Evolutionary conservation across 257 asterid genomes (phyloP), one percentile per base, ranked within the genome.

Genomic region (Solanum arcanum): DNA sequence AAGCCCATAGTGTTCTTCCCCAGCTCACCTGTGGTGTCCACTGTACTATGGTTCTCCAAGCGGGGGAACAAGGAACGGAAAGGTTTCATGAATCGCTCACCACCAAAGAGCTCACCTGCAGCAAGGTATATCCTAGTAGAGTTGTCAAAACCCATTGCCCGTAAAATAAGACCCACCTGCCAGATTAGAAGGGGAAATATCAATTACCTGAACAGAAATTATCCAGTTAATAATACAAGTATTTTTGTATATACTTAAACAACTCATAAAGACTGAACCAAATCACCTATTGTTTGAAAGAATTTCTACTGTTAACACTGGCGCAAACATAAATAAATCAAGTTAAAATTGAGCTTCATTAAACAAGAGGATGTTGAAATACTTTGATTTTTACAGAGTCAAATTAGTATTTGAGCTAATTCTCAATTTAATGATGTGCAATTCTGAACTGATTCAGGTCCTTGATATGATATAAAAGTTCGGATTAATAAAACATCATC

Each of bases 41-140:
- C 88, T 6, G 99, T 90, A 81, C 88, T 93, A 89, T 97, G 99
- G 91, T 94, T 97, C 92, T 96, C 98, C 77, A 96, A 96, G 90
- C 87, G 96, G 49, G 98, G 99, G 90, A 97, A 97, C 89, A 94
- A 86, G 83, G 98, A 89, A 83, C 94, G 90, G 64, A 97, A 96
- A 87, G 98, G 98, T 86, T 91, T 93, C 99, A 95, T 96, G 87
- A 95, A 96, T 41, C 97, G 91, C 72, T 97, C 99, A 49, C 99
- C 98, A 33, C 99, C 99, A 86, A 97, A 97, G 69, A 97, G 93
- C 69, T 97, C 98, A 5, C 99, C 99, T 13, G 99, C 98, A 74
- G 99, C 99, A 66, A 97, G 96, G 89, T 96, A 97, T 92, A 96
- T 96, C 89, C 94, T 91, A 73, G 99, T 96, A 27, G 94, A 92